These are phyloP conservation scores for Blastobotrys apis DNA, from an alignment of 1,139 yeast genomes.

Conservation along the genomic window DNA sequence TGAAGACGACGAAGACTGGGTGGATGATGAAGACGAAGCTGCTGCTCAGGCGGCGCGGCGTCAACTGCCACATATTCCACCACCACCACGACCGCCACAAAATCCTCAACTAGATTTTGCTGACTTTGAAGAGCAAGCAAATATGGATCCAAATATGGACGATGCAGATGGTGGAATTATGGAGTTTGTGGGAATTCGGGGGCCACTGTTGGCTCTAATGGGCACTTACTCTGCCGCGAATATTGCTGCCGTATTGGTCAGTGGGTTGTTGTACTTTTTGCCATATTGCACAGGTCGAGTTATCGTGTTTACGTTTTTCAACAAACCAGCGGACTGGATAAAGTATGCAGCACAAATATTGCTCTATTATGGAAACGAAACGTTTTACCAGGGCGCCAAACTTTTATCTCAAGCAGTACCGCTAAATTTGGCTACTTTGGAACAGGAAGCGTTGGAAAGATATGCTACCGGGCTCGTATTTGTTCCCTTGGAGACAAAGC, in stretches of 20 bases:
- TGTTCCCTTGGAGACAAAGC: background rate
- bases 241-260: constrained; percentile 19
- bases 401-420: constrained; percentile 1
- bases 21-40: constrained; percentile 3
- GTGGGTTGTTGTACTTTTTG: constrained; percentile 22
- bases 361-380: constrained; percentile 8
- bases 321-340: constrained; percentile 4
- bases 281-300: constrained; percentile 31
- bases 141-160: constrained; percentile 12
- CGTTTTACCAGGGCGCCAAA: constrained; percentile 8
- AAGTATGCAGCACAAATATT: constrained; percentile 1
- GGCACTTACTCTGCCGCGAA: constrained; percentile 22
- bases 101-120: background rate
- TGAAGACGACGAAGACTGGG: background rate
- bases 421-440: constrained; percentile 2
- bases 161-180: constrained; percentile 26
- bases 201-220: constrained; percentile 28
- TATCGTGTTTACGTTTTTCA: constrained; percentile 8
- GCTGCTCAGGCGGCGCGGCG: background rate
- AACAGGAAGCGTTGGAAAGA: constrained; percentile 4
- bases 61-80: background rate
- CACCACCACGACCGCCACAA: constrained; percentile 1
- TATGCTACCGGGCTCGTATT: constrained; percentile 4
- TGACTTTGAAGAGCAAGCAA: constrained; percentile 21
- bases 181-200: constrained; percentile 33